Evolutionary conservation across 371 early-diverging fungal species (phyloP).

Genomic region (Thermomucor indicae-seudaticae): DNA sequence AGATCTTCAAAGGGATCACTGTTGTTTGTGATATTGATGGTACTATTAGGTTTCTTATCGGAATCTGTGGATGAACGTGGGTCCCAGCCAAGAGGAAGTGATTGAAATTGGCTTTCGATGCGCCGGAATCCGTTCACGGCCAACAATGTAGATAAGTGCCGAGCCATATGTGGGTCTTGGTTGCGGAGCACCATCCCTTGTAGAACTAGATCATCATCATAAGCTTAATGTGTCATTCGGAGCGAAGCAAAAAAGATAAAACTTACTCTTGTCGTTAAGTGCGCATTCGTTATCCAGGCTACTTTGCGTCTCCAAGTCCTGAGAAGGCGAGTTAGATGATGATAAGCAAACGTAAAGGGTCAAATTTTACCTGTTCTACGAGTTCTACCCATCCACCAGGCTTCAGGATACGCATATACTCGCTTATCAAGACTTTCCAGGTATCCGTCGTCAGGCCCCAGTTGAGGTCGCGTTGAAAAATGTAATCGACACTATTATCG

Average conservation of each 20-base stretch:
- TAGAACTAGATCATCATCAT: slow-evolving; percentile 10
- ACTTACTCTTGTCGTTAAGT: slow-evolving; percentile 32
- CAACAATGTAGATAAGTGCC: slow-evolving; percentile 23
- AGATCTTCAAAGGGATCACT: background rate
- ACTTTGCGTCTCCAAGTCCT: slow-evolving; percentile 35
- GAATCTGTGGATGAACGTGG: too few species aligned
- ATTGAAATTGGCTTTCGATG: slow-evolving; percentile 38
- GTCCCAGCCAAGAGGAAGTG: slow-evolving; percentile 37
- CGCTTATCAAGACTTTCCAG: slow-evolving; percentile 27
- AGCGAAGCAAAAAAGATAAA: background rate
- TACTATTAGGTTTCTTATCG: too few species aligned
- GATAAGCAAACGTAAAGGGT: background rate
- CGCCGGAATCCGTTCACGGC: slow-evolving; percentile 35
- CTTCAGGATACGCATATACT: slow-evolving; percentile 31
- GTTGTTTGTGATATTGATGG: background rate
- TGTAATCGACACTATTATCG: slow-evolving; percentile 31
- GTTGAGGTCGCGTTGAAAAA: slow-evolving; percentile 37
- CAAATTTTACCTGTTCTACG: slow-evolving; percentile 21
- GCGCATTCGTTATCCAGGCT: slow-evolving; percentile 19
- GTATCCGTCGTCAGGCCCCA: slow-evolving; percentile 15
- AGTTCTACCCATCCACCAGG: slow-evolving; percentile 48
- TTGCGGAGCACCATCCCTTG: slow-evolving; percentile 11
- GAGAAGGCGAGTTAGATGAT: background rate
- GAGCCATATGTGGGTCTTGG: slow-evolving; percentile 21
- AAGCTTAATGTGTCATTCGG: background rate